phyloP scores from a whole-genome alignment of 495 filamentous ascomycete genomes.

The Hyaloscypha finlandica region DNA sequence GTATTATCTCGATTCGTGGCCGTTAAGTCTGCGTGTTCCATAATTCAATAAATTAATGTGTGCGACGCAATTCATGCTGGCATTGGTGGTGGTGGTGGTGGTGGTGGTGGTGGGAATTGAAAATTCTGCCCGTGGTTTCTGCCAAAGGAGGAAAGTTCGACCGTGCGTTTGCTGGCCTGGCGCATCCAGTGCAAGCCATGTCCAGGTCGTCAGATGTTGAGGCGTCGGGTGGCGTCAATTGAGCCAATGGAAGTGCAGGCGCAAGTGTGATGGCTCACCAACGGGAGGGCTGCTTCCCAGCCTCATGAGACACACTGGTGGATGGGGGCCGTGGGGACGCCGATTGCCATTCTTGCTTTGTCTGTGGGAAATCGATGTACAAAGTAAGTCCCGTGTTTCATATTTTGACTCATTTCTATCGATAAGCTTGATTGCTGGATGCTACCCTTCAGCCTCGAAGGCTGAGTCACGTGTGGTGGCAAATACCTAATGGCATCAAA shows the following conservation, averaged over 20 bases:
- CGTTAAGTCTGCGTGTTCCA: too few species aligned
- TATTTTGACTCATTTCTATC: constrained; percentile 3
- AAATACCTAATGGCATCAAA: constrained; percentile 13
- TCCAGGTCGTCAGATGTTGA: constrained; percentile 11
- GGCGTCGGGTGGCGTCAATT: constrained; percentile 7
- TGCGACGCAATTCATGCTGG: not conserved
- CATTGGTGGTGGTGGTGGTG: too few species aligned
- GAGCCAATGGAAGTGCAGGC: constrained; percentile 12
- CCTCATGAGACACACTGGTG: constrained; percentile 19
- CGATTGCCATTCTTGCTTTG: not conserved
- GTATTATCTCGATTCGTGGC: too few species aligned
- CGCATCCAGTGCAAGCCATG: constrained; percentile 10
- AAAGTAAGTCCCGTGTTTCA: constrained; percentile 1
- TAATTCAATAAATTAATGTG: constrained; percentile 3
- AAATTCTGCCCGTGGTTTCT: constrained; percentile 11
- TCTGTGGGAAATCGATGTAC: not conserved
- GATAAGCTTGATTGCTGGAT: constrained; percentile 2
- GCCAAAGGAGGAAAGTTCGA: constrained; percentile 2
- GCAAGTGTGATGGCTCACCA: too few species aligned
- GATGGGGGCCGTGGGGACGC: not conserved
- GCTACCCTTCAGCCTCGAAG: constrained; percentile 8
- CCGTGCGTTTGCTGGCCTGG: constrained; percentile 11
- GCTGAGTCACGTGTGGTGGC: constrained; percentile 20
- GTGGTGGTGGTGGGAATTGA: constrained; percentile 11
- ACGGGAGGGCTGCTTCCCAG: constrained; percentile 8